These are phyloP conservation scores for Nakazawaea ambrosiae DNA, from an alignment of 805 yeast genomes.

Conservation along the genomic window DNA sequence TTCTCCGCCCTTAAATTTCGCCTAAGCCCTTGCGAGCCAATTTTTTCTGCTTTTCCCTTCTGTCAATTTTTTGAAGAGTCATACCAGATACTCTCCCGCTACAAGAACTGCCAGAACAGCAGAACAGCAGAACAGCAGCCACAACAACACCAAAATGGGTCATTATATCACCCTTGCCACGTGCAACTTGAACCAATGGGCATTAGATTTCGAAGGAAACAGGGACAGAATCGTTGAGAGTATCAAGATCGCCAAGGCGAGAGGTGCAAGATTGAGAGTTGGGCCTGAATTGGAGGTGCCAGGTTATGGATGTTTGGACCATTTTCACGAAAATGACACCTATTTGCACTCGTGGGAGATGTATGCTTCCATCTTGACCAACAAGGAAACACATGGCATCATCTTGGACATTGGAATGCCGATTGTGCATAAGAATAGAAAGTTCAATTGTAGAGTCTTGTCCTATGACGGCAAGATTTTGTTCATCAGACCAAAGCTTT, in stretches of 20 bases:
- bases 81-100: no score
- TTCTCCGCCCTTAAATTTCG: no score
- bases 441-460: slow-evolving; percentile 86
- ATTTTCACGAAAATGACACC: slow-evolving; percentile 83
- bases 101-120: no score
- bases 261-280: slow-evolving; percentile 77
- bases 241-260: slow-evolving; percentile 65
- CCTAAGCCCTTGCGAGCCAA: no score
- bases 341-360: slow-evolving; percentile 93
- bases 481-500: slow-evolving; percentile 85
- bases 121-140: no score
- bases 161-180: slow-evolving; percentile 86
- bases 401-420: slow-evolving; percentile 95
- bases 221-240: slow-evolving; percentile 84
- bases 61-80: no score
- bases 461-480: slow-evolving; percentile 74
- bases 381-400: slow-evolving; percentile 67
- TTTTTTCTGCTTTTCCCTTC: no score
- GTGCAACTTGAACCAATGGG: slow-evolving; percentile 97
- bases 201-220: slow-evolving; percentile 95
- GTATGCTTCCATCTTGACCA: slow-evolving; percentile 66
- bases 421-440: slow-evolving; percentile 73
- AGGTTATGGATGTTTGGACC: slow-evolving; percentile 94
- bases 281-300: slow-evolving; percentile 96
- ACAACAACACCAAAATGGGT: slow-evolving; percentile 62